Evolutionary conservation across 805 yeast species (phyloP), one percentile per base, ranked within the genome.

Genomic region (Jamesozyma spencerorum): DNA sequence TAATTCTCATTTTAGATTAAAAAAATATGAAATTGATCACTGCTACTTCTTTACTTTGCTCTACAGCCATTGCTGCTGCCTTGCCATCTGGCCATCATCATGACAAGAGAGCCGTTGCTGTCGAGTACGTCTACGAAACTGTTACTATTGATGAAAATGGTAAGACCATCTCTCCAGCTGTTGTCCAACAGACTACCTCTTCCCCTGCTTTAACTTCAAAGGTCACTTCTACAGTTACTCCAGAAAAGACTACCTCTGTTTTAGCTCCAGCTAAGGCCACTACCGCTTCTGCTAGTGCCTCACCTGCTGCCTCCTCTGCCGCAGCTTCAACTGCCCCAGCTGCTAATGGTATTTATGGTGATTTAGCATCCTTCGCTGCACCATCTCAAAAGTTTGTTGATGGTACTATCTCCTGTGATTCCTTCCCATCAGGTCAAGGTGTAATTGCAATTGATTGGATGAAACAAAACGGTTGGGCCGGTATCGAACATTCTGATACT

Each of bases 401-500:
- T 55, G 90, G 88, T 61, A 73, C 74, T 44, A 66, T 77, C 58
- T 55, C 70, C 38, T 82, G 92, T 69, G 66, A 72, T 41, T 64
- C 68, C 31, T 79, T 81, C 71, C 87, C 87, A 57, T 64, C 75
- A 18, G 83, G 81, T 38, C 74, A 78, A 54, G 85, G 85, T 69
- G 83, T 77, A 30, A 65, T 80, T 53, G 57, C 79, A 29, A 66
- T 79, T 22, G 74, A 71, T 60, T 70, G 78, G 73, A 53, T 75
- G 46, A 69, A 63, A 34, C 62, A 66, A 47, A 75, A 68, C 47
- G 77, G 77, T 48, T 72, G 72, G 70, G 47, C 60, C 31, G 51
- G 57, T 29, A 45, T 77, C 46, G 77, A 78, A 81, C 69, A 79
- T 36, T 69, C 74, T 55, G 81, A 82, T 32, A 84, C 79, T 43